Conservation (phyloP, 352 stramenopile genomes). For the Globisporangium iwayamae region DNA sequence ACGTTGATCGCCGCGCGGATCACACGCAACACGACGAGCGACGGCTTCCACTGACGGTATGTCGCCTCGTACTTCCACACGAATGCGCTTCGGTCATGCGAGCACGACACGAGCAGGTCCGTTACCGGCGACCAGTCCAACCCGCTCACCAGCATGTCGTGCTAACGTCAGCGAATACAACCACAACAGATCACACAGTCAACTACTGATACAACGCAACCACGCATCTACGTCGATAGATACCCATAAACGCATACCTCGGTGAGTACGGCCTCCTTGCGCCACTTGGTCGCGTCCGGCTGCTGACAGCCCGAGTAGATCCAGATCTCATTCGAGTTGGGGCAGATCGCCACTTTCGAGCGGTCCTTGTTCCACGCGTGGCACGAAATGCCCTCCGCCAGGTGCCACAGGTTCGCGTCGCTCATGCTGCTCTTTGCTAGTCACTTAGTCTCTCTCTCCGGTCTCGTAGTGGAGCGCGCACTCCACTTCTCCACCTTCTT, state of each 20-base stretch:
- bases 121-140: conserved; percentile 92
- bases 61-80: conserved; percentile 91
- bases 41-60: conserved; percentile 90
- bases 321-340: conserved; percentile 92
- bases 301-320: conserved; percentile 87
- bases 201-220: background rate
- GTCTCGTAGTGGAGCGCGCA: background rate
- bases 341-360: conserved; percentile 87
- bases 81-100: conserved; percentile 93
- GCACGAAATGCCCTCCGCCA: conserved; percentile 86
- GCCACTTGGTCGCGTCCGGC: conserved; percentile 75
- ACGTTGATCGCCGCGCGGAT: conserved; percentile 90
- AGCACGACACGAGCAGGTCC: conserved; percentile 94
- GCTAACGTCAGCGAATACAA: conserved; percentile 29
- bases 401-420: conserved; percentile 66
- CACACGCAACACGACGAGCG: conserved; percentile 90
- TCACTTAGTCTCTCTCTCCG: conserved; percentile 5
- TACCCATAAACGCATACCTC: conserved; percentile 28
- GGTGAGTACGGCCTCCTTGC: conserved; percentile 80
- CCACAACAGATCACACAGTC: background rate
- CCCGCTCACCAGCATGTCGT: conserved; percentile 92
- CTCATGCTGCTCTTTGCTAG: conserved; percentile 18
- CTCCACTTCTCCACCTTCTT: background rate
- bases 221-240: background rate
- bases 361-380: conserved; percentile 91